Percentiles rank a stretch among this genome's conserved stretches.
Conservation (phyloP, 306 rosid species). For the Adenanthera pavonina region DNA sequence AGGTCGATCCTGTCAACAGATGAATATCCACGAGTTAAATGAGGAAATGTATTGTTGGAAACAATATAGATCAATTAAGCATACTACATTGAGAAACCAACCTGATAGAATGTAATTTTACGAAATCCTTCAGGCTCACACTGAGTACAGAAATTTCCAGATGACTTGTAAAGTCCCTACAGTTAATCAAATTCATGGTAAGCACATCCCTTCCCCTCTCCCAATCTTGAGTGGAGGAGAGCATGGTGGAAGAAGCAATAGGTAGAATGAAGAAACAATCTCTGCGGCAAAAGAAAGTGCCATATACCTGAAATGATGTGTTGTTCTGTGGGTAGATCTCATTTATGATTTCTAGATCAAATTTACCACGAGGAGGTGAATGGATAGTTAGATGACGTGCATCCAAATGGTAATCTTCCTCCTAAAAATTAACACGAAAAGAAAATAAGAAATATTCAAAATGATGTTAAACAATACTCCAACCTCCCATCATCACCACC, state of each 20-base stretch:
- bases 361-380: constrained; percentile 76
- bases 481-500: constrained; percentile 14
- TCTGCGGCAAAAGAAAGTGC: constrained; percentile 9
- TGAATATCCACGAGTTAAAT: constrained; percentile 36
- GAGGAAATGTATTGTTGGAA: constrained; percentile 26
- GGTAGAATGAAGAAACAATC: constrained; percentile 9
- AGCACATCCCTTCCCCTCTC: constrained; percentile 18
- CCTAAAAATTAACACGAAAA: constrained; percentile 50
- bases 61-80: constrained; percentile 16
- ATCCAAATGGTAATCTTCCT: constrained; percentile 69
- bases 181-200: constrained; percentile 45
- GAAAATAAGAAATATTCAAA: constrained; percentile 14
- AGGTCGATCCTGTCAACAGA: constrained; percentile 86
- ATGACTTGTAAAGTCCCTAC: constrained; percentile 91
- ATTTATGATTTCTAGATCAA: constrained; percentile 76
- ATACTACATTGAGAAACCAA: constrained; percentile 37
- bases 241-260: not conserved
- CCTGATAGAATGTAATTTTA: constrained; percentile 94
- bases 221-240: constrained; percentile 5
- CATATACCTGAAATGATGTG: constrained; percentile 86
- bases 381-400: constrained; percentile 71
- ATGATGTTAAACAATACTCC: constrained; percentile 30
- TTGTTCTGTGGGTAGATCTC: constrained; percentile 84
- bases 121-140: constrained; percentile 99
- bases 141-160: constrained; percentile 97